phyloP scores from a whole-genome alignment of 352 stramenopile genomes.

The Bremia lactucae region DNA sequence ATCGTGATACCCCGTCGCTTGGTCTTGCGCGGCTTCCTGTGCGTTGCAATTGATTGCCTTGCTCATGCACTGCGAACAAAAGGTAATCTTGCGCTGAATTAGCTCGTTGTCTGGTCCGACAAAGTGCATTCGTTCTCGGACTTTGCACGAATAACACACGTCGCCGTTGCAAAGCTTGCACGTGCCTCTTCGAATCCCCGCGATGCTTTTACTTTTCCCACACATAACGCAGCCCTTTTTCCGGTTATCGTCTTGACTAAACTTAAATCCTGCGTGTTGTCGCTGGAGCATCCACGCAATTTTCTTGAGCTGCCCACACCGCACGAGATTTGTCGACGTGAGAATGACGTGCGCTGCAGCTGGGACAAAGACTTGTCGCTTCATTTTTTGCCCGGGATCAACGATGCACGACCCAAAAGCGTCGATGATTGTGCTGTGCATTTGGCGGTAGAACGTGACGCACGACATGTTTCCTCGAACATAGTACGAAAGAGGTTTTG shows the following conservation, averaged over 20 bases:
- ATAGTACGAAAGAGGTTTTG: conserved; percentile 4
- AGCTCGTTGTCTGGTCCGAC: conserved; percentile 20
- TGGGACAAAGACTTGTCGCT: conserved; percentile 2
- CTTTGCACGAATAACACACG: conserved; percentile 15
- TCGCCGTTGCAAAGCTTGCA: conserved; percentile 13
- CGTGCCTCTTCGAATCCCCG: conserved; percentile 12
- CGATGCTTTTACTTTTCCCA: conserved; percentile 12
- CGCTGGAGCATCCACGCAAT: conserved; percentile 17
- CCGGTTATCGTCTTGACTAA: conserved; percentile 1
- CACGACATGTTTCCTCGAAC: conserved; percentile 10
- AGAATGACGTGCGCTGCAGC: conserved; percentile 6
- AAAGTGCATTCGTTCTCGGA: conserved; percentile 26
- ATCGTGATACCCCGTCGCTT: conserved; percentile 15
- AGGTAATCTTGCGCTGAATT: conserved; percentile 26
- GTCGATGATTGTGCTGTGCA: conserved; percentile 18
- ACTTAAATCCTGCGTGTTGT: conserved; percentile 5
- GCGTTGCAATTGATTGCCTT: conserved; percentile 26
- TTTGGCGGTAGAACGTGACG: conserved; percentile 12
- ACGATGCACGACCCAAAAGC: conserved; percentile 9
- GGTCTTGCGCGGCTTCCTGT: conserved; percentile 13
- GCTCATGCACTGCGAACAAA: conserved; percentile 32
- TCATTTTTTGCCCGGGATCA: conserved; percentile 6
- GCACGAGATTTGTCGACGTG: conserved; percentile 6
- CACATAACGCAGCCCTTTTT: conserved; percentile 16
- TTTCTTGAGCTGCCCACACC: conserved; percentile 13